Evolutionary conservation across 148 eudicot genomes (phyloP).

Genomic region (Vaccinium corymbosum): DNA sequence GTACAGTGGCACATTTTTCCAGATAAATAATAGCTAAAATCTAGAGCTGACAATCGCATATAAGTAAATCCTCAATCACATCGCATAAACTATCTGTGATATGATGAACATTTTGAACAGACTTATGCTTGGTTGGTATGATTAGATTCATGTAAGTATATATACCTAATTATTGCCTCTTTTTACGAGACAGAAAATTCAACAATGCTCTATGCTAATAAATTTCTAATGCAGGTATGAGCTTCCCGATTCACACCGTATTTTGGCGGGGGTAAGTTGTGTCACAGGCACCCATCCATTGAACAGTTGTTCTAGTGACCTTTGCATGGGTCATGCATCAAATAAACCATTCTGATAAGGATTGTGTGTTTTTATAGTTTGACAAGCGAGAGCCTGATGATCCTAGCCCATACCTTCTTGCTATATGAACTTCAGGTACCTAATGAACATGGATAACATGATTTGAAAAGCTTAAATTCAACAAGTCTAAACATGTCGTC

Average conservation of each 20-base stretch:
- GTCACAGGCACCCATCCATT: not conserved
- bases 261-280: conserved; percentile 61
- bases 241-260: conserved; percentile 88
- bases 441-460: not conserved
- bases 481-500: not conserved
- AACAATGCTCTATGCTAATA: not conserved
- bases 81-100: not conserved
- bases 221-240: conserved; percentile 63
- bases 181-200: not conserved
- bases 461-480: conserved; percentile 12
- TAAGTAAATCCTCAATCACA: not conserved
- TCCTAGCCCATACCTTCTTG: conserved; percentile 61
- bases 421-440: conserved; percentile 72
- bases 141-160: not conserved
- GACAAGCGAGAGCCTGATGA: conserved; percentile 68
- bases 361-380: conserved; percentile 40
- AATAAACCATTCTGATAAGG: not conserved
- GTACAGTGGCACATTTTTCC: not conserved
- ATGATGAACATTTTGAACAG: not conserved
- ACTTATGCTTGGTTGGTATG: conserved; percentile 2
- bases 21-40: not conserved
- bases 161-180: not conserved
- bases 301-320: not conserved
- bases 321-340: conserved; percentile 2
- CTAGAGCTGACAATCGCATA: not conserved